These are phyloP conservation scores for Neophaeococcomyces mojaviensis DNA, from an alignment of 2,329 filamentous ascomycete genomes.

Conservation along the genomic window DNA sequence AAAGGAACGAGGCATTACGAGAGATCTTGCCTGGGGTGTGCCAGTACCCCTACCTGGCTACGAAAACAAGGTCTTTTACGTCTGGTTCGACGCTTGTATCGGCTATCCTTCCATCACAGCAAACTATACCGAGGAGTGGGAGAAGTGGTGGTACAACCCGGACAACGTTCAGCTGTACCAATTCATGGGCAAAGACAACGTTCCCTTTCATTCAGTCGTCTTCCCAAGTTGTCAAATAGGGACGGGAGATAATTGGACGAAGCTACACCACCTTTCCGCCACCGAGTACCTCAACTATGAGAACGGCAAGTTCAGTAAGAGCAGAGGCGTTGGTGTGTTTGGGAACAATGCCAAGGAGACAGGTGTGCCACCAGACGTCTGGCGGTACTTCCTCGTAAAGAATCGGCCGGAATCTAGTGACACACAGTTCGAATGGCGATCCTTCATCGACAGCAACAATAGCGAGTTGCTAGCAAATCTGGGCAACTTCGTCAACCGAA, in stretches of 20 bases:
- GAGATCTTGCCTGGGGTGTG: constrained; percentile 86
- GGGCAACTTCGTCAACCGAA: constrained; percentile 65
- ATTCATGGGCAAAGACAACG: constrained; percentile 92
- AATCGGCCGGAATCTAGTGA: constrained; percentile 79
- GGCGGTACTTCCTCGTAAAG: constrained; percentile 83
- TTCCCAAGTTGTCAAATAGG: constrained; percentile 85
- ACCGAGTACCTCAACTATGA: constrained; percentile 89
- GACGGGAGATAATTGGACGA: constrained; percentile 78
- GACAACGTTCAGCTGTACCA: constrained; percentile 84
- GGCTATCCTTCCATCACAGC: constrained; percentile 94
- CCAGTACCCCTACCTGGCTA: constrained; percentile 54
- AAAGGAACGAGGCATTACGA: constrained; percentile 78
- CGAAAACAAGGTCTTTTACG: constrained; percentile 78
- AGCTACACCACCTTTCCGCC: constrained; percentile 78
- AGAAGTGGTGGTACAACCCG: constrained; percentile 89
- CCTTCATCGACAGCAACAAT: constrained; percentile 80
- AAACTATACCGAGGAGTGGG: constrained; percentile 81
- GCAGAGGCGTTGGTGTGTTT: constrained; percentile 80
- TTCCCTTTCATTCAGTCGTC: constrained; percentile 81
- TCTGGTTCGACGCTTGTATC: constrained; percentile 89
- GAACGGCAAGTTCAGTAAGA: constrained; percentile 87
- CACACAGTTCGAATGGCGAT: constrained; percentile 81
- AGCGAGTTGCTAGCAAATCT: constrained; percentile 72
- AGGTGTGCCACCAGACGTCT: constrained; percentile 77
- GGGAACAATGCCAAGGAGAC: constrained; percentile 83